Evolutionary conservation across 768 basidiomycete genomes (phyloP).

Genomic region (Xanthoconium purpureum): DNA sequence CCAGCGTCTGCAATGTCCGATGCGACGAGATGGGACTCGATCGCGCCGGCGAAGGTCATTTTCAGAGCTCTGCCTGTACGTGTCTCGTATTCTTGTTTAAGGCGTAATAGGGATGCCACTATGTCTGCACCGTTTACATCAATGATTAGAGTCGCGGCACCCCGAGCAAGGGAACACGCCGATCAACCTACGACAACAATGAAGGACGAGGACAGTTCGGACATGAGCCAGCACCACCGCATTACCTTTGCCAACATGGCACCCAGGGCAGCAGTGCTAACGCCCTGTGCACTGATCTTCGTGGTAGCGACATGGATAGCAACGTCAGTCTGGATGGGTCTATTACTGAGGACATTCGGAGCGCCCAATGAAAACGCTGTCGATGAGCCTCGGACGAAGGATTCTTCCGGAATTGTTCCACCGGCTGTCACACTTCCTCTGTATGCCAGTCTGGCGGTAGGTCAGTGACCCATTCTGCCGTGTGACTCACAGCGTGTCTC

Average conservation of each 20-base stretch:
- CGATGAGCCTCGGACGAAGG: constrained; percentile 58
- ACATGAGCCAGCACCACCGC: constrained; percentile 24
- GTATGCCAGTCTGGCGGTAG: constrained; percentile 52
- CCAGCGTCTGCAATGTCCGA: constrained; percentile 61
- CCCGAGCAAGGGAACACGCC: constrained; percentile 33
- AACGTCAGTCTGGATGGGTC: constrained; percentile 43
- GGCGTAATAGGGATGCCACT: constrained; percentile 63
- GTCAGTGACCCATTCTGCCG: background rate
- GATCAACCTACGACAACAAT: background rate
- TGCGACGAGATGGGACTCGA: constrained; percentile 66
- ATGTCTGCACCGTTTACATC: constrained; percentile 68
- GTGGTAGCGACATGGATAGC: constrained; percentile 64
- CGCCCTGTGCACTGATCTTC: constrained; percentile 41
- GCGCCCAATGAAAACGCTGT: constrained; percentile 59
- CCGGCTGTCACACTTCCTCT: constrained; percentile 64
- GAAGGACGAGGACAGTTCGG: constrained; percentile 7
- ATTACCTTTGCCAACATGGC: constrained; percentile 53
- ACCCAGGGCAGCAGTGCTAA: constrained; percentile 62
- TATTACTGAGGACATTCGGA: constrained; percentile 5
- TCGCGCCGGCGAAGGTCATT: constrained; percentile 60
- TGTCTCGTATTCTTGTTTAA: constrained; percentile 67
- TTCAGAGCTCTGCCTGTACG: constrained; percentile 54
- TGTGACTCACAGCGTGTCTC: constrained; percentile 8
- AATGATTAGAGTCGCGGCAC: constrained; percentile 63
- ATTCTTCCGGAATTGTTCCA: constrained; percentile 49